Evolutionary conservation across 352 stramenopile species (phyloP), one percentile per base, ranked within the genome.

Genomic region (Phytophthora sp.): DNA sequence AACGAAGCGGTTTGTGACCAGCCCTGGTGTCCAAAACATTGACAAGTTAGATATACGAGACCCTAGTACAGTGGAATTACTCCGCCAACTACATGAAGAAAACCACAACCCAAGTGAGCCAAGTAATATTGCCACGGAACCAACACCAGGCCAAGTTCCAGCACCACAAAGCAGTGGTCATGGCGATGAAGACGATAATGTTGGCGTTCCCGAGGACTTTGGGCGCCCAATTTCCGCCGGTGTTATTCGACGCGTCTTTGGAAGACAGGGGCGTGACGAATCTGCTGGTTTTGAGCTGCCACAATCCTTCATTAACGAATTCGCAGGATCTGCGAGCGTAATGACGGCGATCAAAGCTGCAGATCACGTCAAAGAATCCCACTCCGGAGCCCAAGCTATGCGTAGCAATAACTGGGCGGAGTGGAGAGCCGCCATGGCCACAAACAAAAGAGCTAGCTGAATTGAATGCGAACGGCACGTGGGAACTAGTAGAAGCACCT

Each of bases 1-100:
- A 16, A 52, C 44, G 1, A 52, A 38, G 20, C n/a, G 21, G 11
- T 53, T 62, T 18, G 11, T 27, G 0, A 47, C 27, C 1, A 62
- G 27, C 7, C 41, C 41, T 13, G 54, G 54, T 11, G 29, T 53
- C 4, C 41, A 53, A 21, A 62, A 62, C 7, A 36, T 52, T 4
- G 15, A 62, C 2, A 35, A 38, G 27, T 13, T 62, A 13, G 29
- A 62, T 8, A 36, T 62, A 20, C 13, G 24, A 3, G 1, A 36
- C 0, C 21, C 44, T 2, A 5, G 5, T 6, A 36, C 44, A 1
- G n/a, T 3, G 11, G 24, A 36, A 16, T 4, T 36, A 36, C n/a
- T n/a, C n/a, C n/a, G n/a, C n/a, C 24, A 18, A 26, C 38, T 24
- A 4, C 38, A 45, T n/a, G n/a, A n/a, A n/a, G n/a, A n/a, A n/a